Conservation (phyloP, 1,284 basidiomycete species). For the Ceratorhiza oryzae-sativae region DNA sequence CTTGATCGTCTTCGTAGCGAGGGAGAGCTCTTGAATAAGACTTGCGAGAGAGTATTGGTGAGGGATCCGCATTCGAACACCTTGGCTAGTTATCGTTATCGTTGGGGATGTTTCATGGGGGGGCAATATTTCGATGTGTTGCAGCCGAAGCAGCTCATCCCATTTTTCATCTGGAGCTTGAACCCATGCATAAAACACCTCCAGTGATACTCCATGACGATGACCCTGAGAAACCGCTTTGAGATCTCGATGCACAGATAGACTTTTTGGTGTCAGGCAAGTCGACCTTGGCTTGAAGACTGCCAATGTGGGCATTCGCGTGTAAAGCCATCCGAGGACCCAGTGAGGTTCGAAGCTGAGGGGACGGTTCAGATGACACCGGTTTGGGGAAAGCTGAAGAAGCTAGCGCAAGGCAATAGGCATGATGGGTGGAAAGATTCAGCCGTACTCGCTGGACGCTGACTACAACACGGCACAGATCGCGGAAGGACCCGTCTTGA, state of each 20-base stretch:
- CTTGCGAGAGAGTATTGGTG: conserved; percentile 78
- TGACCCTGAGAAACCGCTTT: conserved; percentile 4
- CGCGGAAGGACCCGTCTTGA: conserved; percentile 7
- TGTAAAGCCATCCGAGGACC: conserved; percentile 39
- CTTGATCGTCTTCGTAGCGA: conserved; percentile 71
- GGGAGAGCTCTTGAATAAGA: conserved; percentile 69
- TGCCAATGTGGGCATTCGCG: conserved; percentile 47
- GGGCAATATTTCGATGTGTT: conserved; percentile 63
- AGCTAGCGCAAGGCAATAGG: conserved; percentile 20
- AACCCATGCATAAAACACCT: conserved; percentile 55
- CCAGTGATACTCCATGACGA: conserved; percentile 46
- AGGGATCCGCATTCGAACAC: conserved; percentile 78
- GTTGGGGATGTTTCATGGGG: conserved; percentile 46
- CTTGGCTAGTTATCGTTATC: conserved; percentile 64
- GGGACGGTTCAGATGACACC: conserved; percentile 53
- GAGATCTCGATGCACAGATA: conserved; percentile 43
- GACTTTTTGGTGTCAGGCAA: conserved; percentile 50
- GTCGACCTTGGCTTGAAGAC: conserved; percentile 48
- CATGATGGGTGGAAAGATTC: conserved; percentile 28
- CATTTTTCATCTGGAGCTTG: conserved; percentile 61
- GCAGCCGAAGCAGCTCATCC: conserved; percentile 80
- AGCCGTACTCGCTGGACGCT: conserved; percentile 8
- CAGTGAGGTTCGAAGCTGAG: conserved; percentile 57
- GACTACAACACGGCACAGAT: conserved; percentile 18
- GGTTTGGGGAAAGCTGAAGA: conserved; percentile 16